Base-by-base conservation (phyloP, 129 eudicot species). In the Smallanthus sonchifolius region DNA sequence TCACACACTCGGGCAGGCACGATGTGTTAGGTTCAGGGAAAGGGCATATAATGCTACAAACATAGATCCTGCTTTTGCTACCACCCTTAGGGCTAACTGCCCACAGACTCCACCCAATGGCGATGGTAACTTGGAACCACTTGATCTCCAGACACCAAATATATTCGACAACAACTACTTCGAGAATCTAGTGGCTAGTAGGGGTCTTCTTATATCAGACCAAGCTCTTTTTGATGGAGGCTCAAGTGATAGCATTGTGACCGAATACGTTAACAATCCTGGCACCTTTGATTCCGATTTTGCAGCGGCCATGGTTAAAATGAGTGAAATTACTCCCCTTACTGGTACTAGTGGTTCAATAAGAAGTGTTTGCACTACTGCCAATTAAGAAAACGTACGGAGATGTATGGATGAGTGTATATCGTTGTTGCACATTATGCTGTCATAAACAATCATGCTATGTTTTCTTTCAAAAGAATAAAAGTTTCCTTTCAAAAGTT, bases 1-100 rank as follows among this genome's bases (percentile, higher is more conserved):
- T 30, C 95, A 88, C 72, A 83, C 95, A 47, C 28, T 88, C 32
- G 95, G 95, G 17, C 90, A 81, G 39, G 86, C 90, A 34, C 79
- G 84, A 47, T 87, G 92, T 67, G 45, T 55, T 9, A 16, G 36
- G 10, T 87, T 87, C 75, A 77, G 86, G 4, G 61, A 6, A 2
- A 73, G 95, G 43, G 79, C 86, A 59, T 83, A 86, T 83, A 88
- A 83, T 7, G 61, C 73, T 4, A 67, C 86, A 55, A 45, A 81
- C 77, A 88, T 88, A 14, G 86, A 88, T 28, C 38, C 88, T 10
- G 73, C 56, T 10, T 88, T 79, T 47, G 85, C 85, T 6, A 56
- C 56, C 80, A 76, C 75, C 0, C 83, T 83, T 1, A 75, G 83
- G 47, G 47, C 74, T 19, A 38, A 37, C 47, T 88, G 95, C 80